Base-by-base conservation (phyloP, 305 asterid species). In the Fraxinus angustifolia region DNA sequence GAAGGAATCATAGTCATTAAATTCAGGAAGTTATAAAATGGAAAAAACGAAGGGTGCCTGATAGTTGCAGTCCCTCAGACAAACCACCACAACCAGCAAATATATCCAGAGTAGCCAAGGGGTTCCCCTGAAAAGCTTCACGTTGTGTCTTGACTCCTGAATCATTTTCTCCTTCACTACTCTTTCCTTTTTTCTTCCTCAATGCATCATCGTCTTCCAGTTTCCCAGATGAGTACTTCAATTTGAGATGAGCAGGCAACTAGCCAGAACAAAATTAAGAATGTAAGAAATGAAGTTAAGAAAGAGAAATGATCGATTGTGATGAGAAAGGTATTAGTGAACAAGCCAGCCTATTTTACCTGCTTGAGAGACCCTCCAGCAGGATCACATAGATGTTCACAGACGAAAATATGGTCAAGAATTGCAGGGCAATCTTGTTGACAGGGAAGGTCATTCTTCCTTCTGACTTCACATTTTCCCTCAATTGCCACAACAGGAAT, bases 21-120 rank as follows among this genome's bases (percentile, higher is more conserved):
- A 60, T 23, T 60, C 70, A 60, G 16, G 33, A 8, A 60, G 70
- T 60, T 48, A 73, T 70, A 79, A 53, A 70, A 73, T 48, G 68
- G 30, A 80, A 81, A 82, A 76, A 87, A 88, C 35, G 36, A 78
- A 82, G 48, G 38, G 35, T 92, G 82, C 99, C 97, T 75, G 99
- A 88, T 83, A 88, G 88, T 73, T 85, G 92, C 79, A 93, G 88
- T 58, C 99, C 99, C 85, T 92, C 95, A 33, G 97, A 95, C 83
- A 95, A 89, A 84, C 98, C 99, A 80, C 98, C 97, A 72, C 98
- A 95, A 78, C 99, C 98, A 83, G 99, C 93, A 91, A 95, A 95
- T 79, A 95, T 94, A 89, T 95, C 98, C 62, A 95, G 86, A 31
- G 98, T 93, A 71, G 85, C 85, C 80, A 96, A 85, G 68, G 87